Base-by-base conservation (phyloP, 768 basidiomycete genomes). In the Russula sp. region DNA sequence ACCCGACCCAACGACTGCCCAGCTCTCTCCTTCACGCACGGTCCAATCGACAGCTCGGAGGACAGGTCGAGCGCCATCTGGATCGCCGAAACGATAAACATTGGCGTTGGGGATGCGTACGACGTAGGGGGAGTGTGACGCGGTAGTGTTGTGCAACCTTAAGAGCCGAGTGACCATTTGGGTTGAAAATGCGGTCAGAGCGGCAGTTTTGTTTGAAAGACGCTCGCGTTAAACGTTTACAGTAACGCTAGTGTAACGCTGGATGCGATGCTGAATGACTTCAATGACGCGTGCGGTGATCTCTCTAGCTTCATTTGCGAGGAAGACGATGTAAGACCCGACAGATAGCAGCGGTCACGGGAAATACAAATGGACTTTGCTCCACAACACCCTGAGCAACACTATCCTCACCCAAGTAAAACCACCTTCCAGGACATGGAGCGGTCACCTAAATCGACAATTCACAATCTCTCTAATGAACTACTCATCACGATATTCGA, bases 1-100 rank as follows among this genome's bases (percentile, higher is more conserved):
- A 1, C 83, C 83, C 32, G 84, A 82, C 1, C 86, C 85, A 5
- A 93, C 79, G 10, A 93, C 79, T 0, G 87, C 91, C 92, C 92
- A 93, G 18, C 79, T 84, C 71, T 92, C 83, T 30, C 80, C 80
- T 22, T 86, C 79, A 26, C 79, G 73, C 0, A 89, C 78, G 7
- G 78, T 82, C 88, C 88, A 89, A 16, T 79, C 71, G 1, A 88
- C 71, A 63, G 80, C 76, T 0, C 74, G 79, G 67, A 89, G 78
- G 5, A 85, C 77, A 16, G 85, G 84, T 5, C 69, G 61, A 9
- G 70, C 69, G 24, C 75, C 71, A 60, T 80, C 78, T 2, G 83
- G 75, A 57, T 84, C 81, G 0, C 86, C 87, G 67, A 88, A 87
- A 5, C 80, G 81, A 73, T 82, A 83, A 13, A 87, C 74, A 57